A percentile compares a stretch with the other conserved stretches of the same genome.
Evolutionary conservation across 345 rosid genomes (phyloP).

Genomic region (Carallia brachiata): DNA sequence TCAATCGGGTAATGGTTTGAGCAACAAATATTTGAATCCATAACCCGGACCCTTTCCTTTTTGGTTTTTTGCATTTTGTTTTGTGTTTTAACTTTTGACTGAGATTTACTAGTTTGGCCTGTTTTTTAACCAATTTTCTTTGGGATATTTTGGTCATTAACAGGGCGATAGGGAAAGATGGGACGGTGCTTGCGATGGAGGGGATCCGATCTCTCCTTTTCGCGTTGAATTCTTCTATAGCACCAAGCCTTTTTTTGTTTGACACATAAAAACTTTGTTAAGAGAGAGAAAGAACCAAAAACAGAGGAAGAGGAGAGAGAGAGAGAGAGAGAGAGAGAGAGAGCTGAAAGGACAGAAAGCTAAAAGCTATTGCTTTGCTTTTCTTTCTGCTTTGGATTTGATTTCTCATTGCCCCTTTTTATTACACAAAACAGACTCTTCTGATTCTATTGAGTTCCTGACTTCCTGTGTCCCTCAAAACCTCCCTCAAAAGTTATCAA

Average conservation of each 20-base stretch:
- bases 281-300: background rate
- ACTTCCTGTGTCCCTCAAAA: background rate
- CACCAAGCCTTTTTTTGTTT: conserved; percentile 4
- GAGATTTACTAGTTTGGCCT: background rate
- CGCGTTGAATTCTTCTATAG: conserved; percentile 39
- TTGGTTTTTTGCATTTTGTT: background rate
- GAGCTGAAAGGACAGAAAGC: conserved; percentile 4
- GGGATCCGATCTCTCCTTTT: conserved; percentile 47
- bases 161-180: background rate
- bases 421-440: background rate
- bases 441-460: background rate
- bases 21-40: too few relatives aligned
- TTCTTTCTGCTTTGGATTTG: background rate
- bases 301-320: background rate
- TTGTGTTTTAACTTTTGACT: conserved; percentile 5
- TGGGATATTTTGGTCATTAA: conserved; percentile 21
- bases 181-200: conserved; percentile 30
- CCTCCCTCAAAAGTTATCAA: background rate
- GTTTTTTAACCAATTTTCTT: background rate
- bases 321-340: background rate
- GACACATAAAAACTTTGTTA: background rate
- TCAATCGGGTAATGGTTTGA: too few relatives aligned
- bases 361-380: background rate
- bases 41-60: too few relatives aligned
- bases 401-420: background rate